Conservation (phyloP, 1,139 yeast genomes). For the Geotrichum australiense region DNA sequence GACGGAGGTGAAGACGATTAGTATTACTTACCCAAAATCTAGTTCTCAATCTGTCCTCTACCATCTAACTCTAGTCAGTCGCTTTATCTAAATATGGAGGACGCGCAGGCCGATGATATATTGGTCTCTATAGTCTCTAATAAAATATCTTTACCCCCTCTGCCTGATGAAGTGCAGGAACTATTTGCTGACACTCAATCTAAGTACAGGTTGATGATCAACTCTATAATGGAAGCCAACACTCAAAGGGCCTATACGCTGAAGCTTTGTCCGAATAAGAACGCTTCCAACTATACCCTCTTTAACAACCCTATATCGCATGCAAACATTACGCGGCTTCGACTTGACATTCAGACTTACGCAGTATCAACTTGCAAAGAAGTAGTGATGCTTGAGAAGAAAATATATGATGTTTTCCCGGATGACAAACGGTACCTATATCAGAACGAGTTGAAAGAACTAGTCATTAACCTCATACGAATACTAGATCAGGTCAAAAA, state of each 20-base stretch:
- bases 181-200: background rate
- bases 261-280: constrained; percentile 3
- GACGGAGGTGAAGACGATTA: no score
- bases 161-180: constrained; percentile 6
- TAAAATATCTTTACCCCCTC: constrained; percentile 1
- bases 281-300: constrained; percentile 2
- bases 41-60: no score
- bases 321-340: constrained; percentile 1
- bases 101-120: no score
- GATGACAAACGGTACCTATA: background rate
- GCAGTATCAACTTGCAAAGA: background rate
- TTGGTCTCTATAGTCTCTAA: background rate
- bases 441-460: background rate
- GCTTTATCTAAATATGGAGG: no score
- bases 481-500: constrained; percentile 5
- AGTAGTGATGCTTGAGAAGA: constrained; percentile 5
- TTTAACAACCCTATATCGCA: constrained; percentile 9
- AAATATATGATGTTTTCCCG: background rate
- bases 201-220: background rate
- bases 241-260: constrained; percentile 7
- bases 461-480: constrained; percentile 2
- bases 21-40: no score
- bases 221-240: constrained; percentile 5
- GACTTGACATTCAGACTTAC: background rate
- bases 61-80: no score